phyloP scores from a whole-genome alignment of 768 basidiomycete species.

The Xanthoconium stramineum region DNA sequence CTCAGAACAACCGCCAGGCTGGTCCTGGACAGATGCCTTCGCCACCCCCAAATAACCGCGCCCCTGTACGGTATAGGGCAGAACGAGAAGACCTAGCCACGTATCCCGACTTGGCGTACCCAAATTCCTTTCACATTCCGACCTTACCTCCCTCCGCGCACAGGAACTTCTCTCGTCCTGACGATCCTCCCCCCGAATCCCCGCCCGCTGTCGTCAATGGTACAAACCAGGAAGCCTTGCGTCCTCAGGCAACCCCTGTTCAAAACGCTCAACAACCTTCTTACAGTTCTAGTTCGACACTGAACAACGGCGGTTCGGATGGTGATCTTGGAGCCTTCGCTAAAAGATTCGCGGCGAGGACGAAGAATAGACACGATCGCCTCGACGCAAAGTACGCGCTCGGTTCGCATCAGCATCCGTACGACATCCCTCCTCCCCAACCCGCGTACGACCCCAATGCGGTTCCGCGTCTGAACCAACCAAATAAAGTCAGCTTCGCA shows the following conservation, averaged over 20 bases:
- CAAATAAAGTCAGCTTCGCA: constrained; percentile 42
- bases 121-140: constrained; percentile 8
- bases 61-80: not conserved
- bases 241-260: constrained; percentile 16
- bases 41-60: not conserved
- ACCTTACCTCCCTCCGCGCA: constrained; percentile 5
- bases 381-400: constrained; percentile 43
- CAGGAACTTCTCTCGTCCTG: not conserved
- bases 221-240: not conserved
- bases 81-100: not conserved
- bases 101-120: constrained; percentile 6
- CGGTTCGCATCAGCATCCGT: constrained; percentile 58
- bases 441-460: constrained; percentile 35
- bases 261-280: constrained; percentile 30
- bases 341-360: constrained; percentile 9
- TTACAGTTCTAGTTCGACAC: constrained; percentile 37
- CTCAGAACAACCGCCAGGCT: constrained; percentile 16
- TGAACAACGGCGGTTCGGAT: constrained; percentile 26
- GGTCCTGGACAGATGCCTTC: constrained; percentile 17
- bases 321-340: constrained; percentile 16
- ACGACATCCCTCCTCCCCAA: constrained; percentile 55
- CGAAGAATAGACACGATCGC: constrained; percentile 20
- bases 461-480: constrained; percentile 7
- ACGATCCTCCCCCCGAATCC: not conserved
- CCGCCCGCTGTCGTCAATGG: constrained; percentile 1